Evolutionary conservation across 768 basidiomycete genomes (phyloP).

Genomic region (Boletus pseudopeckii): DNA sequence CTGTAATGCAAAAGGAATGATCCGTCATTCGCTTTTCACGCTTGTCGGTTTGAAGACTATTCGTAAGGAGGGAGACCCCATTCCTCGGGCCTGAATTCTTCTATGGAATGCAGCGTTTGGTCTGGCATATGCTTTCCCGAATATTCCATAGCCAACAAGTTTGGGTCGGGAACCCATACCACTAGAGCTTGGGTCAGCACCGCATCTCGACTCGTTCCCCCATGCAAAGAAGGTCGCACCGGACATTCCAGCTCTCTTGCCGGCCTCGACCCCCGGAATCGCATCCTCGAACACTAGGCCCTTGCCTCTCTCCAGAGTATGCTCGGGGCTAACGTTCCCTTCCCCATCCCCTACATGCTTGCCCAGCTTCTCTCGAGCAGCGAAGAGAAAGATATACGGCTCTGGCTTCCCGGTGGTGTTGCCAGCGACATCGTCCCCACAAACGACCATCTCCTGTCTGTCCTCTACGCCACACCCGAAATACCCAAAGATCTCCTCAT

Average conservation of each 20-base stretch:
- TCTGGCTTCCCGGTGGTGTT: slow-evolving; percentile 69
- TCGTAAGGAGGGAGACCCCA: slow-evolving; percentile 80
- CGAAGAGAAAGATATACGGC: slow-evolving; percentile 77
- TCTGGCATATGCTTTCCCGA: slow-evolving; percentile 53
- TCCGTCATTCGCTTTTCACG: background rate
- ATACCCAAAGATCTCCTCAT: slow-evolving; percentile 48
- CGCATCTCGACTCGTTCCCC: background rate
- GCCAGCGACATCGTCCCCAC: slow-evolving; percentile 63
- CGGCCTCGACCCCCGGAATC: slow-evolving; percentile 72
- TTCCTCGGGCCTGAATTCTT: slow-evolving; percentile 73
- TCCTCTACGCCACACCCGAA: slow-evolving; percentile 23
- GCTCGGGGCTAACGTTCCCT: slow-evolving; percentile 30
- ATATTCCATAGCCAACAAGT: slow-evolving; percentile 53
- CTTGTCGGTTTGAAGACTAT: slow-evolving; percentile 1
- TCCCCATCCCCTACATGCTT: slow-evolving; percentile 51
- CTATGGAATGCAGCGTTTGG: slow-evolving; percentile 56
- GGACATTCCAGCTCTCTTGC: slow-evolving; percentile 81
- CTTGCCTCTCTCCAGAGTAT: slow-evolving; percentile 48
- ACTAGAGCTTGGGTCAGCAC: slow-evolving; percentile 41
- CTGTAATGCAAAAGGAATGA: background rate
- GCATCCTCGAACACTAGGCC: slow-evolving; percentile 86
- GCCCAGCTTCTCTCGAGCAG: slow-evolving; percentile 59
- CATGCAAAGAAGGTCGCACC: slow-evolving; percentile 43
- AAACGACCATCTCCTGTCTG: slow-evolving; percentile 54
- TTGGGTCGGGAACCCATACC: slow-evolving; percentile 80